Percentiles rank a stretch among this genome's conserved stretches.
phyloP scores from a whole-genome alignment of 192 early-diverging fungal species.

The Backusella morwellensis region DNA sequence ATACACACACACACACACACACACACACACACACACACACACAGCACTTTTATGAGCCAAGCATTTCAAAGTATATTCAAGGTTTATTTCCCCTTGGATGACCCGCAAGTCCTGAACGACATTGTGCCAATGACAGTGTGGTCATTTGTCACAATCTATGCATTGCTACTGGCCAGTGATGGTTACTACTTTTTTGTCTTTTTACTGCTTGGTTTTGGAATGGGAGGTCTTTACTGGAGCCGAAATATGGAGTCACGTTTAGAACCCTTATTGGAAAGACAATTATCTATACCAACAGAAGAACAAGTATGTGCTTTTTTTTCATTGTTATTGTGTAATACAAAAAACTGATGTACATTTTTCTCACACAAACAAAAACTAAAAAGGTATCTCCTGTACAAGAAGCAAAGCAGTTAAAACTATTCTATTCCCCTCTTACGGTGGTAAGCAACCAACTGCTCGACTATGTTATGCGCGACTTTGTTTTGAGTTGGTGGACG shows the following conservation, averaged over 20 bases:
- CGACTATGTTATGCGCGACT: conserved; percentile 23
- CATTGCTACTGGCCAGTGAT: conserved; percentile 6
- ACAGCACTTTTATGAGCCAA: neutral
- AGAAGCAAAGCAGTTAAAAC: conserved; percentile 1
- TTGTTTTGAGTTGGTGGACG: conserved; percentile 32
- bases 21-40: neutral
- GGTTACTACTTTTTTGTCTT: conserved; percentile 14
- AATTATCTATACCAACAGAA: neutral
- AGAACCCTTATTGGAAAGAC: neutral
- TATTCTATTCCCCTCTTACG: conserved; percentile 24
- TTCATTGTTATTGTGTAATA: neutral
- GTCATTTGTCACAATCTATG: neutral
- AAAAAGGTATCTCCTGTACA: neutral
- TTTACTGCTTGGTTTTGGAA: conserved; percentile 10
- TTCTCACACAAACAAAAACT: neutral
- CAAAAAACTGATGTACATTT: neutral
- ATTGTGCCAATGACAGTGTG: neutral
- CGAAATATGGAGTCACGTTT: neutral
- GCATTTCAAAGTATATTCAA: neutral
- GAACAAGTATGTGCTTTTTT: neutral
- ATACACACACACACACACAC: neutral
- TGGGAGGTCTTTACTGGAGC: neutral
- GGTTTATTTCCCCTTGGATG: neutral
- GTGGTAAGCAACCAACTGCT: conserved; percentile 3
- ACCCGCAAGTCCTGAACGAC: neutral